Base-by-base conservation (phyloP, 805 yeast species). In the Candida ovalis region DNA sequence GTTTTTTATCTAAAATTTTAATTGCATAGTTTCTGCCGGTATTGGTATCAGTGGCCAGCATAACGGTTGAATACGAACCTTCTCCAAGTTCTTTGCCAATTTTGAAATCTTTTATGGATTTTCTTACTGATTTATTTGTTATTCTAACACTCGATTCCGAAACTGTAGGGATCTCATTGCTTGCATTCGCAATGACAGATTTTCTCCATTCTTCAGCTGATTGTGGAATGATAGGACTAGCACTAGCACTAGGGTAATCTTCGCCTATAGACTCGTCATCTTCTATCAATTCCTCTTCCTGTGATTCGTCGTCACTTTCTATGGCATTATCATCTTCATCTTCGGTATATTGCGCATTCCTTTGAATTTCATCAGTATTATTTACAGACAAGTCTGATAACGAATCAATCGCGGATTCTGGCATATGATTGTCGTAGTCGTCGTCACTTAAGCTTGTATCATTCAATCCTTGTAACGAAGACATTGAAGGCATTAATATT, bases 51-150 rank as follows among this genome's bases (percentile, higher is more conserved):
- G 84, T 73, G 1, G 96, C 99, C 47, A 89, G 81, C 53, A 82
- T 84, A 9, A 92, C 99, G 0, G 96, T 89, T 3, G 97, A 91
- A 63, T 92, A 94, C 2, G 97, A 89, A 1, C 99, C 99, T 64
- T 90, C 96, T 2, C 99, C 99, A 17, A 94, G 74, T 24, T 84
- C 83, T 33, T 86, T 82, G 15, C 96, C 96, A 58, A 94, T 83
- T 55, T 81, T 83, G 66, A 91, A 94, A 65, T 94, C 98, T 55
- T 83, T 82, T 23, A 89, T 94, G 19, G 84, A 68, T 59, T 67
- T 67, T 32, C 64, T 77, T 40, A 73, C 81, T 46, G 75, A 70
- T 61, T 71, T 76, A 49, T 77, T 84, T 59, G 65, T 67, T 5
- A 70, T 66, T 61, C 79, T 69, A 10, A 88, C 88, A 13, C 72